These are phyloP conservation scores for Hysterium pulicare DNA, from an alignment of 2,329 filamentous ascomycete genomes.

Conservation along the genomic window DNA sequence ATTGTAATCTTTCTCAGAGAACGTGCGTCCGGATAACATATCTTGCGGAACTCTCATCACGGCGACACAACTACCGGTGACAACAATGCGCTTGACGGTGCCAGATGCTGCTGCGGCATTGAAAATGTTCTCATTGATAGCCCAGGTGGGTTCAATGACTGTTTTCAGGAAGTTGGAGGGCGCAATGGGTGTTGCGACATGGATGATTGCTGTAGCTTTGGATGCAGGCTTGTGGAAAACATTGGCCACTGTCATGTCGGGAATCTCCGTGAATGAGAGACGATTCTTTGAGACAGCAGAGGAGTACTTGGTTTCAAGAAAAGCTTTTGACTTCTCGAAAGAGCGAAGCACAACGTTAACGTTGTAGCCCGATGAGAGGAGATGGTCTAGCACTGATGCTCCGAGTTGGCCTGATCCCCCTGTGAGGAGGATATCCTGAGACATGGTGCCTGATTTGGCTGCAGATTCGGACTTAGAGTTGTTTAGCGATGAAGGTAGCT, in stretches of 20 bases:
- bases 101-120: constrained; percentile 9
- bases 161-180: constrained; percentile 5
- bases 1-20: constrained; percentile 12
- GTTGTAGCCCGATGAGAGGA: constrained; percentile 6
- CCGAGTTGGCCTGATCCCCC: constrained; percentile 10
- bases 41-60: constrained; percentile 2
- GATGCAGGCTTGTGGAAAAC: constrained; percentile 8
- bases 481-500: too few species aligned
- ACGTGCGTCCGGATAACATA: constrained; percentile 2
- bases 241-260: constrained; percentile 10
- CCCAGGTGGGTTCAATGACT: constrained; percentile 13
- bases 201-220: constrained; percentile 9
- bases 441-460: too few species aligned
- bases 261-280: constrained; percentile 9
- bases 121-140: constrained; percentile 12
- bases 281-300: constrained; percentile 1
- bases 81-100: constrained; percentile 11
- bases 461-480: too few species aligned
- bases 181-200: constrained; percentile 9
- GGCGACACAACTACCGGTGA: constrained; percentile 13
- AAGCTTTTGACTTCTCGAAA: constrained; percentile 5
- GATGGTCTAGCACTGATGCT: constrained; percentile 9
- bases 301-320: constrained; percentile 5
- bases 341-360: constrained; percentile 10
- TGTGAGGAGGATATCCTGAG: constrained; percentile 8